These are phyloP conservation scores for Rutstroemia sp. DNA, from an alignment of 2,329 filamentous ascomycete genomes.

Conservation along the genomic window DNA sequence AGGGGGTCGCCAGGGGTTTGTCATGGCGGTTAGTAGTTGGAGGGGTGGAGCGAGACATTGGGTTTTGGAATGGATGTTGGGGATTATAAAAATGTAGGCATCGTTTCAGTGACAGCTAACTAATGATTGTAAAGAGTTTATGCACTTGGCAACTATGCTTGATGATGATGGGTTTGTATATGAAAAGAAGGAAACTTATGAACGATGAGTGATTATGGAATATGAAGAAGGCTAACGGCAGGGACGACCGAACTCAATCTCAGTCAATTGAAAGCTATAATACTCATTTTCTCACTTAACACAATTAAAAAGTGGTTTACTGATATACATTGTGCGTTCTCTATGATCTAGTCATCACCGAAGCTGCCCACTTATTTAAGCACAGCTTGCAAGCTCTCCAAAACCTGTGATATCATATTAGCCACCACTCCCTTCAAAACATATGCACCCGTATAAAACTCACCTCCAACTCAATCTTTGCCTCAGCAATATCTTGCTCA, in stretches of 20 bases:
- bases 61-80: no score
- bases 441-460: constrained; percentile 21
- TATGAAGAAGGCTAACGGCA: not conserved
- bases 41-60: no score
- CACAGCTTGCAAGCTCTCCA: constrained; percentile 74
- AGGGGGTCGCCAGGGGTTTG: not conserved
- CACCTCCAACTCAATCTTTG: constrained; percentile 98
- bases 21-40: no score
- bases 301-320: constrained; percentile 24
- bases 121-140: not conserved
- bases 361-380: constrained; percentile 57
- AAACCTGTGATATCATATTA: constrained; percentile 52
- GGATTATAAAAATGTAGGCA: no score
- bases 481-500: constrained; percentile 96
- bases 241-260: constrained; percentile 4
- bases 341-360: constrained; percentile 21
- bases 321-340: constrained; percentile 29
- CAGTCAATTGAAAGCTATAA: not conserved
- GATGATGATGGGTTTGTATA: not conserved
- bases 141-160: constrained; percentile 9
- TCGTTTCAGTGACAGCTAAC: not conserved
- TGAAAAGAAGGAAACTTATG: not conserved
- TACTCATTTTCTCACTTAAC: constrained; percentile 14
- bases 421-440: not conserved
- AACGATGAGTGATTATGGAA: not conserved